Evolutionary conservation across 306 rosid species (phyloP), one percentile per base, ranked within the genome.

Genomic region (Medicago truncatula): DNA sequence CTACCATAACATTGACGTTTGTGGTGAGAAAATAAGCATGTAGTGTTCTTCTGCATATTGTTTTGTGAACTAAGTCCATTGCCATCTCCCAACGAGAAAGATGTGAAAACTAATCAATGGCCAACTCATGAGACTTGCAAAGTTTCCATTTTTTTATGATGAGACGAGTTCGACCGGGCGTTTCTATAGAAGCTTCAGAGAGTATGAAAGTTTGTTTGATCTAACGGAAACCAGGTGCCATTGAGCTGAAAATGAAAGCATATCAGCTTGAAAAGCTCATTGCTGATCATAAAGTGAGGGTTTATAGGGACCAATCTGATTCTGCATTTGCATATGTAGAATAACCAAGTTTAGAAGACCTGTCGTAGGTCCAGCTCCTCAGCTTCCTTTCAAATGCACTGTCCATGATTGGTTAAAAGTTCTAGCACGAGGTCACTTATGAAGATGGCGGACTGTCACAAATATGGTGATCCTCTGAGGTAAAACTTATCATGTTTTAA

Each of bases 281-380:
- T 79, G 97, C 96, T n/a, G 95, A 88, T 85, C 98, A 92, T 84
- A 92, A 92, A 81, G 93, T 88, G 73, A 89, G 96, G 84, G 87
- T 86, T 84, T 97, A 92, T 7, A 91, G 86, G 71, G 91, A 89
- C 25, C 91, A 87, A 71, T 86, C 92, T 43, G 79, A 87, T 84
- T 87, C 92, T 77, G 87, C 86, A 0, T 40, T 87, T 81, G 31
- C 93, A 79, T 53, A 18, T 18, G 25, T 18, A 53, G 5, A 54
- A 18, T 0, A 54, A 17, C 60, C 0, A 54, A 54, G 61, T n/a
- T 73, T 75, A 61, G 86, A 80, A 54, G 13, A 18, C 71, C 83
- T 25, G 82, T 74, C 69, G 73, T 76, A 12, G 83, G 70, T 80
- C 80, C 74, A 63, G 65, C 87, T 86, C 78, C 93, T 59, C 88